Conservation (phyloP, 2,329 filamentous ascomycete species). For the Calonectria crousiana region DNA sequence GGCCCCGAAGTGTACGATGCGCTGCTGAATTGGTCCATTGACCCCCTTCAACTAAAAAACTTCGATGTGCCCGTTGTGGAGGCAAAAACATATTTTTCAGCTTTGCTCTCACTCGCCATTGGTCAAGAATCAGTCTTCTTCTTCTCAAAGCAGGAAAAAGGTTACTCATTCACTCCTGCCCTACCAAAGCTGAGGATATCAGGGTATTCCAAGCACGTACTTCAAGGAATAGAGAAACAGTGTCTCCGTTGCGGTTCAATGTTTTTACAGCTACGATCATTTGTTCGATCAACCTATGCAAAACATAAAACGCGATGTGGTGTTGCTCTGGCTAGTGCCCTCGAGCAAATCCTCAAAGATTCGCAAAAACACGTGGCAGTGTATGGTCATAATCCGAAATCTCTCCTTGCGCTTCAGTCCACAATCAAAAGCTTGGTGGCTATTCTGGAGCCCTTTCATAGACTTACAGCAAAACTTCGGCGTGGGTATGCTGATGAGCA, state of each 20-base stretch:
- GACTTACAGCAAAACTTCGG: constrained; percentile 62
- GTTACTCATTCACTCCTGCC: constrained; percentile 64
- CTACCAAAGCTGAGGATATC: constrained; percentile 64
- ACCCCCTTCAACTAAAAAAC: constrained; percentile 54
- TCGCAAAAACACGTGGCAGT: constrained; percentile 63
- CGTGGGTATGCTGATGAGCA: constrained; percentile 67
- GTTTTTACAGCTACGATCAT: constrained; percentile 59
- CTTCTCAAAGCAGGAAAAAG: constrained; percentile 70
- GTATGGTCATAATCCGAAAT: constrained; percentile 56
- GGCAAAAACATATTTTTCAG: constrained; percentile 62
- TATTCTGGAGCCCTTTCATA: constrained; percentile 65
- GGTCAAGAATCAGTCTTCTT: constrained; percentile 82
- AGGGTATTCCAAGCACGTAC: constrained; percentile 65
- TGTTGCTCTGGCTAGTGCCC: constrained; percentile 65
- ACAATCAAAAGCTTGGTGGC: constrained; percentile 59
- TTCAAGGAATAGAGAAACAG: constrained; percentile 59
- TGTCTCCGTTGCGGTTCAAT: constrained; percentile 63
- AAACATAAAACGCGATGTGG: constrained; percentile 58
- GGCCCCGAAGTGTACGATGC: constrained; percentile 76
- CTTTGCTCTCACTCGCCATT: constrained; percentile 74
- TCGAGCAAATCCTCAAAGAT: constrained; percentile 61
- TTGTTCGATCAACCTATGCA: constrained; percentile 61
- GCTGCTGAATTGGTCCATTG: constrained; percentile 59
- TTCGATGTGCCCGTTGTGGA: constrained; percentile 59
- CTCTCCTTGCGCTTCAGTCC: constrained; percentile 66